Conservation (phyloP, 2,329 filamentous ascomycete genomes). For the Trichoderma koningii region DNA sequence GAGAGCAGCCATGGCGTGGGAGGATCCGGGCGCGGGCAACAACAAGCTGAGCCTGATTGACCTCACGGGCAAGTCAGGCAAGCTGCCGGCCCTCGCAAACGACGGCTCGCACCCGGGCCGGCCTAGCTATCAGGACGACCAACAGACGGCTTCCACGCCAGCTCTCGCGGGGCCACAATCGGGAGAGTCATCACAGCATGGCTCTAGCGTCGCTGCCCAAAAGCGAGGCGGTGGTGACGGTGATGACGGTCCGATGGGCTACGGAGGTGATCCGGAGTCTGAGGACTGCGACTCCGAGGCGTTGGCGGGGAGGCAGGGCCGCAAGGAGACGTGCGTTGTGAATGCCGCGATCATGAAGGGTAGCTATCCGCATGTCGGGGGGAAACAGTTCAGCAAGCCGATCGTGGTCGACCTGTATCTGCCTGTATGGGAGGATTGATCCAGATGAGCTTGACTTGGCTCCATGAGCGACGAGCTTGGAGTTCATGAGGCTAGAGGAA, state of each 20-base stretch:
- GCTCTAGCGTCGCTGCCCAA: constrained; percentile 29
- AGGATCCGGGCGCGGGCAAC: constrained; percentile 57
- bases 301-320: constrained; percentile 46
- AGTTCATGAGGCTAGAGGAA: too few relatives aligned
- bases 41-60: constrained; percentile 66
- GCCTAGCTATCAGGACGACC: background rate
- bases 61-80: constrained; percentile 49
- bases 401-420: constrained; percentile 82
- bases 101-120: constrained; percentile 43
- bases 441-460: background rate
- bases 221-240: background rate
- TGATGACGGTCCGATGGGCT: background rate
- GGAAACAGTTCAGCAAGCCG: constrained; percentile 72
- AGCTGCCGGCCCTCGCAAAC: constrained; percentile 48
- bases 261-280: constrained; percentile 42
- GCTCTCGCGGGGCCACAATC: background rate
- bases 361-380: constrained; percentile 62
- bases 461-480: too few relatives aligned
- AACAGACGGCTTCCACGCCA: constrained; percentile 9
- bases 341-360: constrained; percentile 76
- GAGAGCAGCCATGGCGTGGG: constrained; percentile 51
- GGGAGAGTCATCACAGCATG: constrained; percentile 21
- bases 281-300: constrained; percentile 45
- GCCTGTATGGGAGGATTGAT: constrained; percentile 48
- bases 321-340: constrained; percentile 73